Percentiles rank a stretch among this genome's conserved stretches.
These are phyloP conservation scores for Corrigiola litoralis DNA, from an alignment of 179 eudicot genomes.

Conservation along the genomic window DNA sequence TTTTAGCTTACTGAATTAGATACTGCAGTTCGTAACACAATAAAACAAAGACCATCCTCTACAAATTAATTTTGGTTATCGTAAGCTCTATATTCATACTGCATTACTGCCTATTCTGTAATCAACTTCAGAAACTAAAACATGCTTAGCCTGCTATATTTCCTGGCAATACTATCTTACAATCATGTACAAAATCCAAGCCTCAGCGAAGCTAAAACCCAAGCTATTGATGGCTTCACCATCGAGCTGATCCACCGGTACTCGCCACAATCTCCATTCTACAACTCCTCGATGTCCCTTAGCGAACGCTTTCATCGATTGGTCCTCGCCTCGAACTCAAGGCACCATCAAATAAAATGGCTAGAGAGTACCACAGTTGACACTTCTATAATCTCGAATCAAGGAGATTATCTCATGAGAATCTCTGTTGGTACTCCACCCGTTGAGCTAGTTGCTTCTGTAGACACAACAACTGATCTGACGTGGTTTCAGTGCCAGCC, in stretches of 20 bases:
- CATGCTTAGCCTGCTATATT: constrained; percentile 19
- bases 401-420: constrained; percentile 26
- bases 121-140: neutral
- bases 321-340: neutral
- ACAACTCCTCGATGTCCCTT: constrained; percentile 17
- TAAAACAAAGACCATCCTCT: too few relatives aligned
- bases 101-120: neutral
- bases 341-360: neutral
- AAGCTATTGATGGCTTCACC: constrained; percentile 2
- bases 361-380: neutral
- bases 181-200: neutral
- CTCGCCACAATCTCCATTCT: constrained; percentile 17
- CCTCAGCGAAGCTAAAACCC: constrained; percentile 9
- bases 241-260: constrained; percentile 15
- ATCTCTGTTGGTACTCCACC: constrained; percentile 24
- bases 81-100: neutral
- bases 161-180: constrained; percentile 13
- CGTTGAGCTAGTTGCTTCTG: constrained; percentile 5
- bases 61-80: too few relatives aligned
- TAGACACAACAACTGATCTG: constrained; percentile 25
- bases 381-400: neutral
- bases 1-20: too few relatives aligned
- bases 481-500: constrained; percentile 29
- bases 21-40: neutral
- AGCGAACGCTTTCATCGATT: neutral